Base-by-base conservation (phyloP, 2,329 filamentous ascomycete genomes). In the Clathrospora elynae region DNA sequence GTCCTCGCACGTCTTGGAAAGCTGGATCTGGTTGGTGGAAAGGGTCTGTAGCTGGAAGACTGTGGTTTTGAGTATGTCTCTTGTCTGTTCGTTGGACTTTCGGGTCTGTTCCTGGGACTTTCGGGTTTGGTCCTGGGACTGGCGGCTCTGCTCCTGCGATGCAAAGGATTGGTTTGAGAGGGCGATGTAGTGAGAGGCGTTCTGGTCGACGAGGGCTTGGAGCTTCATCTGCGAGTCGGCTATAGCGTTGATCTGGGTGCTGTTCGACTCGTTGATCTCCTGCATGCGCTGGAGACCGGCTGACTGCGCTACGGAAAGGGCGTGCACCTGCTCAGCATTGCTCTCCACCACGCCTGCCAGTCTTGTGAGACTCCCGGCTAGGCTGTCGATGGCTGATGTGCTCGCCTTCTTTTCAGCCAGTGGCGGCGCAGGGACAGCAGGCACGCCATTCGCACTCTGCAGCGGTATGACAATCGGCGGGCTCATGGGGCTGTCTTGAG, bases 211-310 rank as follows among this genome's bases (percentile, higher is more conserved):
- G 2, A 68, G 51, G 0, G 48, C 18, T 33, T 68, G 64, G 1
- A 69, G 53, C 28, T 59, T 65, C 5, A 57, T 49, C 39, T 68
- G 66, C 7, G 55, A 53, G 23, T 64, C 62, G 2, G 64, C 57
- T 1, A 69, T 59, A 2, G 54, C 54, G 42, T 67, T 69, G 41
- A 69, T 68, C 39, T 69, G 66, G 4, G 60, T 58, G 13, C 53
- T 54, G 37, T 64, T 68, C 5, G 64, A 60, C 32, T 69, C 65
- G 34, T 67, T 67, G 47, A 69, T 68, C 30, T 67, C 62, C 30
- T 69, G 66, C 66, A 69, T 69, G 29, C 53, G 55, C 35, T 65
- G 58, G 2, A 69, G 55, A 5, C 66, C 66, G 2, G 53, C 53
- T 7, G 63, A 67, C 29, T 69, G 66, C 7, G 65, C 66, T 6